Evolutionary conservation across 2,329 filamentous ascomycete species (phyloP).

Genomic region (Phialophora chinensis): DNA sequence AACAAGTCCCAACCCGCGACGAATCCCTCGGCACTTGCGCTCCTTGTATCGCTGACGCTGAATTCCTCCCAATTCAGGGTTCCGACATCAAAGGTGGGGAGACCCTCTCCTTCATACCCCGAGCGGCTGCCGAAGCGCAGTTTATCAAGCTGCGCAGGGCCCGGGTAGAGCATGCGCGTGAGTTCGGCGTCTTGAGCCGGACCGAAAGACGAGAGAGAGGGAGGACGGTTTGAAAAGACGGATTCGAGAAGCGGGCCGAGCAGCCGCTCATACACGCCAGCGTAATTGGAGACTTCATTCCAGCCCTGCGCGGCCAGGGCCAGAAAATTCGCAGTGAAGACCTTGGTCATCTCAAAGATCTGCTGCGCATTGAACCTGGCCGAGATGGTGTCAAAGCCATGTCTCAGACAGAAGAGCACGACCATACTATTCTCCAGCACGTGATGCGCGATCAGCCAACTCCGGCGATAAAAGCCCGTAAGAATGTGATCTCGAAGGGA

Average conservation of each 20-base stretch:
- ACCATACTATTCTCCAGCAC: constrained; percentile 42
- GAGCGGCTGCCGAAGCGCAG: constrained; percentile 38
- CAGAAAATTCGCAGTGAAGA: constrained; percentile 44
- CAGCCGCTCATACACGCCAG: constrained; percentile 41
- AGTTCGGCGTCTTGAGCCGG: constrained; percentile 41
- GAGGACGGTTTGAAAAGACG: constrained; percentile 41
- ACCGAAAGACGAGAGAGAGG: constrained; percentile 38
- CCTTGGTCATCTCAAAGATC: constrained; percentile 45
- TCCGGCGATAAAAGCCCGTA: constrained; percentile 40
- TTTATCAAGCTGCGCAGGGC: constrained; percentile 40
- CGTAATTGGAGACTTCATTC: constrained; percentile 45
- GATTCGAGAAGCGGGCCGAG: constrained; percentile 44
- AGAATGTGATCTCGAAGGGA: constrained; percentile 40
- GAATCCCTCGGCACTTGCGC: constrained; percentile 32
- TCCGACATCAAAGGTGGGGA: constrained; percentile 43
- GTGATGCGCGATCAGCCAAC: constrained; percentile 41
- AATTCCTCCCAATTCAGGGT: constrained; percentile 41
- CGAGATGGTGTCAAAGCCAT: constrained; percentile 43
- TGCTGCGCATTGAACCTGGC: constrained; percentile 41
- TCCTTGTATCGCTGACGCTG: constrained; percentile 37
- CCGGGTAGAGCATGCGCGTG: constrained; percentile 39
- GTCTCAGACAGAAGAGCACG: constrained; percentile 44
- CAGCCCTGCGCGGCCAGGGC: constrained; percentile 43
- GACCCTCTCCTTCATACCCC: constrained; percentile 47
- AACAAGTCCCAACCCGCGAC: constrained; percentile 38